Evolutionary conservation across 208 protist species (phyloP), one percentile per base, ranked within the genome.

Genomic region (Trypanosoma conorhini): DNA sequence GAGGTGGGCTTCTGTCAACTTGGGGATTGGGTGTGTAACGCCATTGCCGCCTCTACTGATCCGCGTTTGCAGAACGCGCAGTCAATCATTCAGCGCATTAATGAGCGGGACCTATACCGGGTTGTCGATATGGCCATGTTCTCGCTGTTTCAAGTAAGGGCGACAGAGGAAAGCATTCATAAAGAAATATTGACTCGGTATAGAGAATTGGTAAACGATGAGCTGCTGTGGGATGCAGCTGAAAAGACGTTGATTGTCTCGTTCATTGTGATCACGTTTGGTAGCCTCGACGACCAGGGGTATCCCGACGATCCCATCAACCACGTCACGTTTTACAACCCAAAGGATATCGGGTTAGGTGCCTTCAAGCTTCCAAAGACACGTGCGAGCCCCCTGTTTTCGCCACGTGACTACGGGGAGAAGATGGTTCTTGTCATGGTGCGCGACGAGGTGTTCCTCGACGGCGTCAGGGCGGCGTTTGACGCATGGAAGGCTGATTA

Each of bases 401-500:
- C 84, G 1, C 90, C 90, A 7, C 67, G 79, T 59, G 74, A 85
- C 67, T 89, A 88, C 28, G 79, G 84, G 46, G 90, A 96, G 56
- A 67, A 65, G n/a, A 82, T 85, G 24, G 67, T 95, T 33, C 82
- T 96, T 77, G 85, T 96, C n/a, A 87, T 93, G 54, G 86, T 92
- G 71, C 79, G 85, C 9, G 68, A 82, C 62, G 74, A 58, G 22
- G 30, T 22, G 12, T 66, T 72, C 58, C 17, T 67, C 17, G 62
- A 62, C 17, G 42, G 69, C 22, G 75, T 80, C 30, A 44, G 30
- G 15, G 30, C 57, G 24, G 75, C 67, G 30, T 86, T 81, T 62
- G 63, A 60, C 0, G 31, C 24, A 59, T 89, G 84, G 81, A 62
- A 72, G 38, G 40, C 42, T n/a, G 9, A n/a, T 5, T 55, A 76